These are phyloP conservation scores for Wickerhamiella vanderwaltii DNA, from an alignment of 805 yeast genomes.

Conservation along the genomic window DNA sequence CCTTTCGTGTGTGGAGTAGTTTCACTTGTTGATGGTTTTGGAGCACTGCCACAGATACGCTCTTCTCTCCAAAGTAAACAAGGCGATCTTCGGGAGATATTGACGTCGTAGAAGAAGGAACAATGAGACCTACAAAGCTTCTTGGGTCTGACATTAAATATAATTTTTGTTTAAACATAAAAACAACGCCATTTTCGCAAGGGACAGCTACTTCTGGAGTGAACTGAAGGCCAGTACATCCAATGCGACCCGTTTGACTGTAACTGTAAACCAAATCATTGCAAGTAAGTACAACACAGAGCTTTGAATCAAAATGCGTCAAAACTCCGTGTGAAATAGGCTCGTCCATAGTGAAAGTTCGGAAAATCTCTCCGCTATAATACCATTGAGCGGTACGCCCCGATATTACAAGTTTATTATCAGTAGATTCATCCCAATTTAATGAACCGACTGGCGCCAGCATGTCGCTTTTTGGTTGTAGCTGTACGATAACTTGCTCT, in stretches of 20 bases:
- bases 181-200: constrained; percentile 53
- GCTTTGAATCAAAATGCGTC: constrained; percentile 34
- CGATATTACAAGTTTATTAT: constrained; percentile 7
- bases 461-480: too few species aligned
- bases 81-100: constrained; percentile 48
- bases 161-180: constrained; percentile 36
- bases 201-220: constrained; percentile 46
- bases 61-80: constrained; percentile 39
- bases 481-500: too few species aligned
- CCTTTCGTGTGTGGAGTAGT: constrained; percentile 45
- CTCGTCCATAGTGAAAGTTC: constrained; percentile 38
- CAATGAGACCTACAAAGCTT: constrained; percentile 58
- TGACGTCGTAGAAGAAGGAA: constrained; percentile 56
- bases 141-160: constrained; percentile 64
- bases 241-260: constrained; percentile 45
- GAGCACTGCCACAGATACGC: constrained; percentile 47
- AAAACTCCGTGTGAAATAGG: constrained; percentile 47
- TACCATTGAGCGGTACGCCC: constrained; percentile 34
- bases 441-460: constrained; percentile 8
- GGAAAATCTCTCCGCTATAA: constrained; percentile 38
- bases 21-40: constrained; percentile 34
- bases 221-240: constrained; percentile 59
- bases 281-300: constrained; percentile 48
- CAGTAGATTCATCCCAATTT: constrained; percentile 6
- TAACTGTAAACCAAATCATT: constrained; percentile 51